Evolutionary conservation across 257 asterid species (phyloP).

Genomic region (Solanum pinnatisectum): DNA sequence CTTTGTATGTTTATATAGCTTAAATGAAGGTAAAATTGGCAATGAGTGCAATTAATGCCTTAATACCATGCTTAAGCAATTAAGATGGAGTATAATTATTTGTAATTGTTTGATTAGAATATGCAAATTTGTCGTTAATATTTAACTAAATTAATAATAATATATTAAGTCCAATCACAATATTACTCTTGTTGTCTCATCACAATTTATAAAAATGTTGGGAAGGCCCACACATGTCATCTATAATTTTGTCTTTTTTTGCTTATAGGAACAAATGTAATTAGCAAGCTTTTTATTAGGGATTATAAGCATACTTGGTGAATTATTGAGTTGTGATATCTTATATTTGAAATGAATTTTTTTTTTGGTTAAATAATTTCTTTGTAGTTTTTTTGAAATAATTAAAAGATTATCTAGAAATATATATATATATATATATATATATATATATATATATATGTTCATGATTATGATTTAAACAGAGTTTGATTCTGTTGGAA

Average conservation of each 20-base stretch:
- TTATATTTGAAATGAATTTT: background rate
- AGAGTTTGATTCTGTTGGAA: background rate
- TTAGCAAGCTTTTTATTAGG: background rate
- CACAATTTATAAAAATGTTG: too few species aligned
- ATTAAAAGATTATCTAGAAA: background rate
- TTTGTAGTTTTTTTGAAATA: background rate
- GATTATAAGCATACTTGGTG: background rate
- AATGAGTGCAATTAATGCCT: background rate
- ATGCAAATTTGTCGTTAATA: background rate
- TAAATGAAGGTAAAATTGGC: background rate
- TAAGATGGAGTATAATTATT: background rate
- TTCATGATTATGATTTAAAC: background rate
- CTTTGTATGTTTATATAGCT: background rate
- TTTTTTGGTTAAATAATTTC: background rate
- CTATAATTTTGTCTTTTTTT: background rate
- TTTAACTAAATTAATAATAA: background rate
- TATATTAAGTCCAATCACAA: background rate
- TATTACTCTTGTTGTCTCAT: background rate
- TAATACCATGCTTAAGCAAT: background rate
- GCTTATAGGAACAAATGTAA: background rate
- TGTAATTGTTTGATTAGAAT: background rate
- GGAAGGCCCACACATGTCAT: background rate
- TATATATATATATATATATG: too few species aligned
- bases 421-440: too few species aligned
- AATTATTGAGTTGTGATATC: background rate